Evolutionary conservation across 2,329 filamentous ascomycete genomes (phyloP).

Genomic region (Penicillium sp.): DNA sequence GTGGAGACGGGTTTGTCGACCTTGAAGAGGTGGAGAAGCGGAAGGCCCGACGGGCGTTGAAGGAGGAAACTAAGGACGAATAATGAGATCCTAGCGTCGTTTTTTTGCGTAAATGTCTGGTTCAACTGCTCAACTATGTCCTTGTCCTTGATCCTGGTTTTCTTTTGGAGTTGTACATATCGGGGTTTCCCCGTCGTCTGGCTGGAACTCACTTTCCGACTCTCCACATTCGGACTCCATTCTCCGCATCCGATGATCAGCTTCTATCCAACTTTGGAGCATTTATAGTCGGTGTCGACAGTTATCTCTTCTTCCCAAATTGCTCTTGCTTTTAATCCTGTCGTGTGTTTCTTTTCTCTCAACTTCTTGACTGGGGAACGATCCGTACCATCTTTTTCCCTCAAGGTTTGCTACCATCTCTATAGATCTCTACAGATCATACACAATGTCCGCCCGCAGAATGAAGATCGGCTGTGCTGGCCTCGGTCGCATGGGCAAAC

Average conservation of each 20-base stretch:
- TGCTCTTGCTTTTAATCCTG: no score
- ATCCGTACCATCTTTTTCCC: neutral
- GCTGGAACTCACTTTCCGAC: conserved; percentile 27
- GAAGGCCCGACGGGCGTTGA: conserved; percentile 31
- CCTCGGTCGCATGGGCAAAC: conserved; percentile 55
- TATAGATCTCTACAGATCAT: neutral
- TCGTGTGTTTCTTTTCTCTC: neutral
- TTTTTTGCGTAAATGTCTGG: neutral
- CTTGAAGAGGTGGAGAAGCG: conserved; percentile 55
- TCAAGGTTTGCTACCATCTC: neutral
- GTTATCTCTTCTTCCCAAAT: neutral
- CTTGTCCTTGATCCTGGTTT: neutral
- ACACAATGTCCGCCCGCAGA: conserved; percentile 32
- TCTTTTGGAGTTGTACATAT: neutral
- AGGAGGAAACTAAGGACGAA: conserved; percentile 19
- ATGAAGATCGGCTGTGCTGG: conserved; percentile 52
- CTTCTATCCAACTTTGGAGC: neutral
- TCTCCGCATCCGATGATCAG: conserved; percentile 19
- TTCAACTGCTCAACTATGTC: neutral
- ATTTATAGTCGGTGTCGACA: neutral
- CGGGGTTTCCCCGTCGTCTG: neutral
- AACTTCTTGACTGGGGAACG: neutral
- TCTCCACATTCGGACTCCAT: conserved; percentile 18
- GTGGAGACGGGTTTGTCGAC: conserved; percentile 75
- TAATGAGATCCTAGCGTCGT: neutral